Evolutionary conservation across 192 early-diverging fungal genomes (phyloP), one percentile per base, ranked within the genome.

Genomic region (Coemansia sp.): DNA sequence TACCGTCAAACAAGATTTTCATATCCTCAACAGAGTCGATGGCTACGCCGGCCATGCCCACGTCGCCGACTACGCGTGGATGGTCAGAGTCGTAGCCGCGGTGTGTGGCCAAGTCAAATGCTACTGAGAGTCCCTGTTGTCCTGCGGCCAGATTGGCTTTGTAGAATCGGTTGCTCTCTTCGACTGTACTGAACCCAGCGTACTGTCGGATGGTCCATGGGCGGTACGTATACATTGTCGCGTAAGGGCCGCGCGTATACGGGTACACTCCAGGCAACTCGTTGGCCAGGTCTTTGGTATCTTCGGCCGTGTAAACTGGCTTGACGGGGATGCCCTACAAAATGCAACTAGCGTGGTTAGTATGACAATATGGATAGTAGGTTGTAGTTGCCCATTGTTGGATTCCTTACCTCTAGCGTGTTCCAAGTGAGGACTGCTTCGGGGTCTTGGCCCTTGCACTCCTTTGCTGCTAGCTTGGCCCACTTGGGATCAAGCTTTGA

Each of bases 1-100:
- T 96, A 6, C 91, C 92, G 69, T 93, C 89, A 83, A 96, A 96
- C 65, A 96, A 72, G 70, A 94, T 91, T 87, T 95, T 95, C 93
- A 95, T 95, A 79, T 96, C 94, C 77, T 96, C 94, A 15, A 96
- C 91, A 12, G 93, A 90, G 74, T 96, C 94, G 72, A 96, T 96
- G 16, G 94, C 94, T 41, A 96, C 94, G 63, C 94, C 94, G 33
- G 94, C 94, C 94, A 96, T 96, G 24, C 94, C 94, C 22, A 96
- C 94, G 75, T 96, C 94, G 63, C 94, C 94, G 1, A 91, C 75
- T 22, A 95, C 94, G 66, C 94, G 91, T 29, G 94, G 93, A 57
- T 96, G 94, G 79, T 96, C 94, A 13, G 91, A 93, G 72, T 96
- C 94, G 67, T 96, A 96, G 3, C 94, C 94, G 51, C 94, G 84